Base-by-base conservation (phyloP, 225 moss, liverwort and hornwort species). In the Marchantia paleacea region DNA sequence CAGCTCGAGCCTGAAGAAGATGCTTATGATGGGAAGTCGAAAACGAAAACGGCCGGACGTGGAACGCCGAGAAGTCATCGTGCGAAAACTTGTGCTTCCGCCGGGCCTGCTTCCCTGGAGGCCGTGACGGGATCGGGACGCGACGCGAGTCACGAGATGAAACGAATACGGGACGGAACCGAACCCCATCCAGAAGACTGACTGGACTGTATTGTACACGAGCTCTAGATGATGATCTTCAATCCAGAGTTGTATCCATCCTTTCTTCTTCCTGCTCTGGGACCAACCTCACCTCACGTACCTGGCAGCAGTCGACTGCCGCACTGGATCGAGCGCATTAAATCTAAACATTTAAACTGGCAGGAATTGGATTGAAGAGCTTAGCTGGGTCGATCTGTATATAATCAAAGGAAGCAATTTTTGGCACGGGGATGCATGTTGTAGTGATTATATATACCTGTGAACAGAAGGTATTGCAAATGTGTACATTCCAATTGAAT, bases 71-170 rank as follows among this genome's bases (percentile, higher is more conserved):
- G 65, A 78, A 64, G 78, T 78, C 50, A 67, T 78, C 14, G 65
- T 78, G 65, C 65, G 67, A 10, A 78, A 78, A 78, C 51, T 78
- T 52, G 78, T 78, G 65, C 78, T 78, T 52, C 78, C 78, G 65
- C 78, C 78, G 15, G 78, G 78, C 65, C 51, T 78, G 24, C 78
- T 78, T 78, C 78, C 78, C 20, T 78, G 78, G 78, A 78, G 65
- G 66, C 78, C 78, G 7, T 78, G 29, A 78, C 65, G 31, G 26
- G 30, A 76, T 18, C 10, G 70, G 22, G 10, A 72, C 72, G 39
- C 39, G 39, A 39, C 39, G 39, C 39, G 39, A 39, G 39, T 39
- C 39, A 13, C 20, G 20, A 58, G 57, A 1, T 20, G 15, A 58
- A 58, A 1, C 57, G 39, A 2, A 39, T 5, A 39, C 39, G 39